phyloP scores from a whole-genome alignment of 192 early-diverging fungal species.

The Rhizophagus clarus region DNA sequence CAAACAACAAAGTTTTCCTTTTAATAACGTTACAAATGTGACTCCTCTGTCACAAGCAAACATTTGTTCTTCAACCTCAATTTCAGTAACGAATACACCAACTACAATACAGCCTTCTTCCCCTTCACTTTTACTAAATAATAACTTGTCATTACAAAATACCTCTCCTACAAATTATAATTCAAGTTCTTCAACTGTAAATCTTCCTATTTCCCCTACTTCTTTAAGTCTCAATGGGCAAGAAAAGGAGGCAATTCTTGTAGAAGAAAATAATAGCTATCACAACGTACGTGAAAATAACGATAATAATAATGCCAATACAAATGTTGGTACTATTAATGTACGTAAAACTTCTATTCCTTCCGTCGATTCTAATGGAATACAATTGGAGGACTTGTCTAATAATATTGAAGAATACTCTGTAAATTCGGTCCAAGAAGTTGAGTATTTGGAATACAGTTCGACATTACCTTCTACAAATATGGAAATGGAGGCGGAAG shows the following conservation, averaged over 20 bases:
- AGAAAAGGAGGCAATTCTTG: not conserved
- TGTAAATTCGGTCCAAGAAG: not conserved
- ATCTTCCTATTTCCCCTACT: not conserved
- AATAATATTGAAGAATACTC: not conserved
- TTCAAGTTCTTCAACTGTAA: not conserved
- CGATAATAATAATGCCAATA: not conserved
- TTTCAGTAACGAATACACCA: not conserved
- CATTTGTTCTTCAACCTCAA: not conserved
- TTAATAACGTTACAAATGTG: not conserved
- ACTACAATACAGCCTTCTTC: not conserved
- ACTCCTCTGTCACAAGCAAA: conserved; percentile 2
- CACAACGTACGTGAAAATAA: not conserved
- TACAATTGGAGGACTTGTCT: not conserved
- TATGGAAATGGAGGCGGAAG: not conserved
- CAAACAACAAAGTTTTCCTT: conserved; percentile 3
- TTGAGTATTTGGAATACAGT: not conserved
- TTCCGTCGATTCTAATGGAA: not conserved
- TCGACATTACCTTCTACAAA: not conserved
- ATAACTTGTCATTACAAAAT: not conserved
- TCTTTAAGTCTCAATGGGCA: not conserved
- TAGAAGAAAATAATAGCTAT: not conserved
- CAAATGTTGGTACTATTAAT: not conserved
- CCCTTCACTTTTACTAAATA: not conserved
- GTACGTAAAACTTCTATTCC: not conserved
- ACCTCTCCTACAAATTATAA: not conserved